A percentile compares a stretch with the other conserved stretches of the same genome.
Conservation (phyloP, 371 early-diverging fungal species). For the Rhizopus delemar region DNA sequence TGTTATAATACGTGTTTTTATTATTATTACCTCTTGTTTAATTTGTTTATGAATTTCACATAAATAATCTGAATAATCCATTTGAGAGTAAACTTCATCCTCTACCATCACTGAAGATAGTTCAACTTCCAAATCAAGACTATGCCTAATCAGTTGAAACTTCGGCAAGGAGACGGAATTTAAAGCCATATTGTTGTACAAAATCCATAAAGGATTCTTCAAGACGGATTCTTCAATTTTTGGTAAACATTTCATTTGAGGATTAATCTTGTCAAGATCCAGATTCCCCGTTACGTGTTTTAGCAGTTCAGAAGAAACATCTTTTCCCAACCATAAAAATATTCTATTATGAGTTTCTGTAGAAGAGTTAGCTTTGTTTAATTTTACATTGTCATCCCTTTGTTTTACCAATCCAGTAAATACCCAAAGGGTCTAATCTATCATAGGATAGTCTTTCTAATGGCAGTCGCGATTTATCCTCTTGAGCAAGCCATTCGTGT, state of each 20-base stretch:
- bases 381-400: neutral
- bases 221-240: constrained; percentile 2
- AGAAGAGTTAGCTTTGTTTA: neutral
- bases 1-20: no score
- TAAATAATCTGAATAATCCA: constrained; percentile 93
- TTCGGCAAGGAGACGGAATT: constrained; percentile 33
- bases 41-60: constrained; percentile 86
- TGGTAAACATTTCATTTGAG: constrained; percentile 13
- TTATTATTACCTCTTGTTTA: constrained; percentile 65
- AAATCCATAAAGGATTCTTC: constrained; percentile 5
- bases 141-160: constrained; percentile 61
- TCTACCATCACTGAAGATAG: constrained; percentile 70
- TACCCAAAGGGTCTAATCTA: constrained; percentile 69
- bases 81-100: constrained; percentile 79
- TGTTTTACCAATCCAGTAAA: constrained; percentile 60
- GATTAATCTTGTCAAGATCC: constrained; percentile 24
- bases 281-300: constrained; percentile 25
- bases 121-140: constrained; percentile 67
- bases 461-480: constrained; percentile 20
- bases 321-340: constrained; percentile 42
- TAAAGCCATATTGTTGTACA: neutral
- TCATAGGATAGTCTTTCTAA: constrained; percentile 76
- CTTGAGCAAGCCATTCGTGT: constrained; percentile 18
- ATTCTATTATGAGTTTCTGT: constrained; percentile 24
- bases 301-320: constrained; percentile 18